Evolutionary conservation across 371 early-diverging fungal genomes (phyloP).

Genomic region (Mortierella sp.): DNA sequence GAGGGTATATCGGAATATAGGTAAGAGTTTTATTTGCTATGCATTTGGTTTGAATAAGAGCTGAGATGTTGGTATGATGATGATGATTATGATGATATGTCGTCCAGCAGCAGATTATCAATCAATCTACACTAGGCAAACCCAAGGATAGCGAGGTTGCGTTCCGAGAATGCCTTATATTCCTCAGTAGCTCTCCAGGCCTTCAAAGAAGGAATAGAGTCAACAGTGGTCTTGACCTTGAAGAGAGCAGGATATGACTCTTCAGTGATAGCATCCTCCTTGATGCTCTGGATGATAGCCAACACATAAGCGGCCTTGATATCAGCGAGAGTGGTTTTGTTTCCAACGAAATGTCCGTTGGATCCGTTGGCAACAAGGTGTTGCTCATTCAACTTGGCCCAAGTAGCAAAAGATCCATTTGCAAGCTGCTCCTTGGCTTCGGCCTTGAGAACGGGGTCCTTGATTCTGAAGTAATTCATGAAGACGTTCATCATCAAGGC

Average conservation of each 20-base stretch:
- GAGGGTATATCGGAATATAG: background rate
- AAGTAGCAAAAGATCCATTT: background rate
- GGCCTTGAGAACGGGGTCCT: slow-evolving; percentile 19
- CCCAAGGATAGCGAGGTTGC: background rate
- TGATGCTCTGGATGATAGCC: slow-evolving; percentile 3
- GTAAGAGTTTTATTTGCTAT: no score
- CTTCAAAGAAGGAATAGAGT: background rate
- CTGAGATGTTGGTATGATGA: no score
- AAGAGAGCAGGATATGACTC: slow-evolving; percentile 13
- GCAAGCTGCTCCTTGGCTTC: slow-evolving; percentile 12
- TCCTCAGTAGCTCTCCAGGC: slow-evolving; percentile 26
- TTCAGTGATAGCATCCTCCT: slow-evolving; percentile 8
- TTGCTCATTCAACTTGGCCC: slow-evolving; percentile 17
- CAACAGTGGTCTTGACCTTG: slow-evolving; percentile 13
- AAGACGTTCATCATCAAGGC: background rate
- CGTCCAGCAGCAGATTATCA: no score
- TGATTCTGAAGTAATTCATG: background rate
- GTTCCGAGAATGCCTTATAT: slow-evolving; percentile 10
- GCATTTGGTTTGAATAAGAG: no score
- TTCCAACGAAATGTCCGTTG: slow-evolving; percentile 22
- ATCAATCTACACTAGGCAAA: background rate
- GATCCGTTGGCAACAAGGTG: slow-evolving; percentile 9
- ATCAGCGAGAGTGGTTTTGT: slow-evolving; percentile 20
- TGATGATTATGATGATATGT: no score
- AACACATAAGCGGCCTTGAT: slow-evolving; percentile 7